phyloP scores from a whole-genome alignment of 2,329 filamentous ascomycete genomes.

The Didymella sp. region DNA sequence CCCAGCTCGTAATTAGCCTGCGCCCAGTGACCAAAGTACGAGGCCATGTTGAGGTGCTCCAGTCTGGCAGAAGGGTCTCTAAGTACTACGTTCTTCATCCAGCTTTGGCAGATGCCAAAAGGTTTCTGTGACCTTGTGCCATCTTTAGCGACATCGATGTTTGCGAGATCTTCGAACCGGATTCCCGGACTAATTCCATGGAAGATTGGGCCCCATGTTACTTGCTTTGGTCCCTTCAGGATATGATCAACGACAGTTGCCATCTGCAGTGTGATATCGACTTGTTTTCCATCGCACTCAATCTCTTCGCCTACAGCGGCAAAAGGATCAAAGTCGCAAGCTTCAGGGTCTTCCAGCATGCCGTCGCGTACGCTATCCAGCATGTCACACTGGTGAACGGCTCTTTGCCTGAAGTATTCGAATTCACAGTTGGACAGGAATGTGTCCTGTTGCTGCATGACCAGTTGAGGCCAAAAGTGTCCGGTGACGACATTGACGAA shows the following conservation, averaged over 20 bases:
- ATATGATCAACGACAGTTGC: constrained; percentile 30
- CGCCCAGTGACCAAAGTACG: constrained; percentile 27
- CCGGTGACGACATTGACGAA: constrained; percentile 30
- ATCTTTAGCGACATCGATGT: constrained; percentile 22
- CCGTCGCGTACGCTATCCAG: constrained; percentile 45
- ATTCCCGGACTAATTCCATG: constrained; percentile 23
- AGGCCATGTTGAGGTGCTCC: constrained; percentile 22
- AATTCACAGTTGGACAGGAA: constrained; percentile 40
- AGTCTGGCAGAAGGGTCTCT: constrained; percentile 24
- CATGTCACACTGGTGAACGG: constrained; percentile 38
- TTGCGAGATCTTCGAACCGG: constrained; percentile 20
- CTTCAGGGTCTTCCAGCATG: constrained; percentile 35
- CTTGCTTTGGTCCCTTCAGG: constrained; percentile 26
- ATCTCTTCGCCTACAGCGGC: constrained; percentile 24
- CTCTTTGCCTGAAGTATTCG: constrained; percentile 29
- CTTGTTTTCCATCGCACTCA: constrained; percentile 28
- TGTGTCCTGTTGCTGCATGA: constrained; percentile 37
- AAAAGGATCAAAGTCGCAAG: constrained; percentile 35
- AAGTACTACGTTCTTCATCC: constrained; percentile 28
- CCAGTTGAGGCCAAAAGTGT: constrained; percentile 36
- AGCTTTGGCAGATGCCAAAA: constrained; percentile 26
- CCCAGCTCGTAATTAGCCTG: constrained; percentile 31
- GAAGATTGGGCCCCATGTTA: constrained; percentile 20
- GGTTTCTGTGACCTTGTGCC: constrained; percentile 29
- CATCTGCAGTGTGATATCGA: constrained; percentile 30